phyloP scores from a whole-genome alignment of 768 basidiomycete genomes.

The Obba rivulosa region DNA sequence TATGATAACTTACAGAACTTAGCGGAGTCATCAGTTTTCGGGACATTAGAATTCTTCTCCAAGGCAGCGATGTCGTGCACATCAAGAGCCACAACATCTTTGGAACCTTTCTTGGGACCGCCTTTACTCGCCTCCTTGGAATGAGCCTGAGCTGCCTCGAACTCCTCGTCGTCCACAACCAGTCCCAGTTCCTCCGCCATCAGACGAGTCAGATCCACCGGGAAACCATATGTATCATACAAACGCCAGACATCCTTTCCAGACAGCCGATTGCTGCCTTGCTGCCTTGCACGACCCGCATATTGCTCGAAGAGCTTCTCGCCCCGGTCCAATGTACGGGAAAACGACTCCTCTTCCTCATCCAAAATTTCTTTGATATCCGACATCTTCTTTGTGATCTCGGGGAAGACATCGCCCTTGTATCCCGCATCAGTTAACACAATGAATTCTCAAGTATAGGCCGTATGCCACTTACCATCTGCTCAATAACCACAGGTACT shows the following conservation, averaged over 20 bases:
- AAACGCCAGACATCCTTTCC: slow-evolving; percentile 96
- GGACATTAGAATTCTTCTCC: slow-evolving; percentile 69
- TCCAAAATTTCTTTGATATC: slow-evolving; percentile 94
- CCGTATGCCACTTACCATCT: slow-evolving; percentile 54
- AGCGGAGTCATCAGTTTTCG: slow-evolving; percentile 88
- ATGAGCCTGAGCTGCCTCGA: slow-evolving; percentile 80
- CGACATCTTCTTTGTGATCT: slow-evolving; percentile 74
- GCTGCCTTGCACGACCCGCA: slow-evolving; percentile 58
- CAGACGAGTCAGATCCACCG: slow-evolving; percentile 89
- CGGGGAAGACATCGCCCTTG: slow-evolving; percentile 89
- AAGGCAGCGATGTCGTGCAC: slow-evolving; percentile 90
- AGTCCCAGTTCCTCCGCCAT: slow-evolving; percentile 96
- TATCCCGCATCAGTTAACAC: not conserved
- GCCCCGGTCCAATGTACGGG: slow-evolving; percentile 93
- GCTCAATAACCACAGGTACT: slow-evolving; percentile 83
- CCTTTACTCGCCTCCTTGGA: slow-evolving; percentile 93
- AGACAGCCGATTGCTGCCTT: slow-evolving; percentile 59
- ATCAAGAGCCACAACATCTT: slow-evolving; percentile 81
- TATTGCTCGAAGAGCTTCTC: slow-evolving; percentile 94
- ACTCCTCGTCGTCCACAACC: slow-evolving; percentile 79
- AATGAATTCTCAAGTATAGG: not conserved
- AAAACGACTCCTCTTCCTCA: slow-evolving; percentile 97
- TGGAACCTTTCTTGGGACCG: slow-evolving; percentile 61
- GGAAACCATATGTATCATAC: slow-evolving; percentile 98
- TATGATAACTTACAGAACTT: slow-evolving; percentile 53